A percentile compares a stretch with the other conserved stretches of the same genome.
Evolutionary conservation across 176 grass and related monocot genomes (phyloP).

Genomic region (Eragrostis curvula): DNA sequence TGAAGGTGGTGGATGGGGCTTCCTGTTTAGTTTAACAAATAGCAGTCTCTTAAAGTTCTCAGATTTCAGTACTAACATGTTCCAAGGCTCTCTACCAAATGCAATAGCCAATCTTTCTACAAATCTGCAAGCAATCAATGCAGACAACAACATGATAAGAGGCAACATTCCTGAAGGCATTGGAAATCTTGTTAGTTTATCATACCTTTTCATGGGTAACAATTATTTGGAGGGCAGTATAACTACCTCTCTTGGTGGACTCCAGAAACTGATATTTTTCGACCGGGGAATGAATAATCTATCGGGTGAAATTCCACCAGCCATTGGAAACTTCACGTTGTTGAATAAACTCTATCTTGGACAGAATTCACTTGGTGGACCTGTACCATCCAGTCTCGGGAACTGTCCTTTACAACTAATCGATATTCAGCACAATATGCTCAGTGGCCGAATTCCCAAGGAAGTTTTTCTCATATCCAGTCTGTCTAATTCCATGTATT

Average conservation of each 20-base stretch:
- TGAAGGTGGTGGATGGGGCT: constrained; percentile 2
- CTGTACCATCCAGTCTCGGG: constrained; percentile 14
- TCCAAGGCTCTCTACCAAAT: constrained; percentile 9
- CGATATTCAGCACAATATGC: constrained; percentile 39
- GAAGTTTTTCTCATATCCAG: constrained; percentile 42
- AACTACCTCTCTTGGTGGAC: constrained; percentile 22
- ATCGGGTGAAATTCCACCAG: constrained; percentile 3
- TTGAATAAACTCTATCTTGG: constrained; percentile 11
- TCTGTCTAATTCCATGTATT: constrained; percentile 32
- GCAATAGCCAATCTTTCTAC: constrained; percentile 36
- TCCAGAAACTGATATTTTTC: background rate
- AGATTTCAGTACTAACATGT: constrained; percentile 13
- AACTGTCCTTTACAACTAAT: constrained; percentile 28
- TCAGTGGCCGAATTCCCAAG: constrained; percentile 50
- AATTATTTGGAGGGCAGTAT: constrained; percentile 31
- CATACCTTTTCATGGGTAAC: background rate
- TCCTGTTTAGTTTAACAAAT: constrained; percentile 17
- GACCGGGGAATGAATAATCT: constrained; percentile 1
- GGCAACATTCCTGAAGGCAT: constrained; percentile 36
- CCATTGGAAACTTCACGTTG: constrained; percentile 18
- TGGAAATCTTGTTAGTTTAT: constrained; percentile 20
- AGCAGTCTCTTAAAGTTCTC: background rate
- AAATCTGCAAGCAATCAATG: background rate
- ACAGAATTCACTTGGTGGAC: constrained; percentile 16
- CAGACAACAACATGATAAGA: constrained; percentile 15